Conservation (phyloP, 2,329 filamentous ascomycete genomes). For the Aspergillus clavatus region DNA sequence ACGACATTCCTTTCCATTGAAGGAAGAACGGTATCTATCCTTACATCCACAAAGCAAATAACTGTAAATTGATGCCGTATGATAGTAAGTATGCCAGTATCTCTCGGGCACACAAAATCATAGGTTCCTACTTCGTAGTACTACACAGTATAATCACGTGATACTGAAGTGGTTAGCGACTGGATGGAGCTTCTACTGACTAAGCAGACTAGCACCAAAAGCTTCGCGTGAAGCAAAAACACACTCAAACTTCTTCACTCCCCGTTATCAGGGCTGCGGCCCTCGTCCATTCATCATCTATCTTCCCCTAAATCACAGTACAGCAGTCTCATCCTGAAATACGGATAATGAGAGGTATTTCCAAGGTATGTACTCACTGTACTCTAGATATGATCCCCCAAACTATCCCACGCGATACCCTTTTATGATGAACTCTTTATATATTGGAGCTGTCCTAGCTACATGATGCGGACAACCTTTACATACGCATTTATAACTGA, state of each 20-base stretch:
- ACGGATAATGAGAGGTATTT: conserved; percentile 27
- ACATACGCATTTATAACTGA: conserved; percentile 48
- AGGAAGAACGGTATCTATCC: too few species aligned
- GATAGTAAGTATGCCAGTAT: too few species aligned
- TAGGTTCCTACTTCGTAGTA: too few species aligned
- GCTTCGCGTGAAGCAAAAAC: not conserved
- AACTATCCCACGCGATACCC: conserved; percentile 2
- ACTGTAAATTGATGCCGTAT: too few species aligned
- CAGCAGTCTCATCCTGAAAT: conserved; percentile 5
- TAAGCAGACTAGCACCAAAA: conserved; percentile 18
- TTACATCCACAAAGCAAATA: too few species aligned
- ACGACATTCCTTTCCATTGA: too few species aligned
- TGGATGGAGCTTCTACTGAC: conserved; percentile 5
- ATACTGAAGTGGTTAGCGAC: not conserved
- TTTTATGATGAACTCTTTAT: conserved; percentile 53
- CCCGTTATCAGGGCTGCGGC: conserved; percentile 28
- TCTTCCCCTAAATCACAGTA: conserved; percentile 1
- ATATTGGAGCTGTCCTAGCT: conserved; percentile 79
- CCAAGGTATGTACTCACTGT: conserved; percentile 25
- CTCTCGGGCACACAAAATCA: too few species aligned
- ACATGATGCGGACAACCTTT: conserved; percentile 57
- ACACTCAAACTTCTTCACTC: conserved; percentile 14
- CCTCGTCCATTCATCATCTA: conserved; percentile 13
- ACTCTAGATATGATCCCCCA: not conserved
- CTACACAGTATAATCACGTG: conserved; percentile 4